A percentile compares a stretch with the other conserved stretches of the same genome.
These are phyloP conservation scores for Alternaria viburni DNA, from an alignment of 2,329 filamentous ascomycete genomes.

Conservation along the genomic window DNA sequence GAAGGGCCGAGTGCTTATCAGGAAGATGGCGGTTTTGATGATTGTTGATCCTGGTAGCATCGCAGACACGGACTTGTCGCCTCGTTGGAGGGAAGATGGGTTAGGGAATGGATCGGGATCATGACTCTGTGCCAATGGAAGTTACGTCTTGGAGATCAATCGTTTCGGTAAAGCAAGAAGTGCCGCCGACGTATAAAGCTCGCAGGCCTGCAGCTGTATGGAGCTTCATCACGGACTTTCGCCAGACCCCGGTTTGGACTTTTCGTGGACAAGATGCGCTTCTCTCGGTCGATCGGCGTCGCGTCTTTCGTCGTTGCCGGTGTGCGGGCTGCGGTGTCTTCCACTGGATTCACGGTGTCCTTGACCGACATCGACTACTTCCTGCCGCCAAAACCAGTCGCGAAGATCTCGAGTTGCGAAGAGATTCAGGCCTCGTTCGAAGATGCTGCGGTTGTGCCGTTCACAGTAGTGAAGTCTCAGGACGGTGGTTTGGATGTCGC, in stretches of 20 bases:
- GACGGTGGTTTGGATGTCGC: background rate
- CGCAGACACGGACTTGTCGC: too few species aligned
- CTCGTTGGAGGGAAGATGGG: too few species aligned
- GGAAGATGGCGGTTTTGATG: background rate
- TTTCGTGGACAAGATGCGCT: constrained; percentile 13
- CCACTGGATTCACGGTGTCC: constrained; percentile 51
- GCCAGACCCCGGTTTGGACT: background rate
- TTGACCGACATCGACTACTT: constrained; percentile 51
- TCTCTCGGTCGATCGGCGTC: constrained; percentile 5
- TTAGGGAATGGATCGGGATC: background rate
- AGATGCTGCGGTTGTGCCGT: constrained; percentile 41
- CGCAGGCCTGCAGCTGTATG: background rate
- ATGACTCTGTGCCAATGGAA: background rate
- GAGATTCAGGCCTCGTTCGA: constrained; percentile 25
- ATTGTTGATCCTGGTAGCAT: background rate
- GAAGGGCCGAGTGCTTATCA: constrained; percentile 5
- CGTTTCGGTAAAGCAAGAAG: background rate
- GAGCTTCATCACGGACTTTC: background rate
- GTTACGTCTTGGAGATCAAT: background rate
- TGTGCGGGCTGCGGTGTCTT: constrained; percentile 29
- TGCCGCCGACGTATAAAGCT: background rate
- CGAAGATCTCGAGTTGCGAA: constrained; percentile 34
- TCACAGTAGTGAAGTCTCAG: constrained; percentile 47
- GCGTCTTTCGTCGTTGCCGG: constrained; percentile 8
- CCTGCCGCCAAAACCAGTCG: constrained; percentile 47